Percentiles rank a stretch among this genome's conserved stretches.
Evolutionary conservation across 257 asterid genomes (phyloP).

Genomic region (Schizonepeta tenuifolia): DNA sequence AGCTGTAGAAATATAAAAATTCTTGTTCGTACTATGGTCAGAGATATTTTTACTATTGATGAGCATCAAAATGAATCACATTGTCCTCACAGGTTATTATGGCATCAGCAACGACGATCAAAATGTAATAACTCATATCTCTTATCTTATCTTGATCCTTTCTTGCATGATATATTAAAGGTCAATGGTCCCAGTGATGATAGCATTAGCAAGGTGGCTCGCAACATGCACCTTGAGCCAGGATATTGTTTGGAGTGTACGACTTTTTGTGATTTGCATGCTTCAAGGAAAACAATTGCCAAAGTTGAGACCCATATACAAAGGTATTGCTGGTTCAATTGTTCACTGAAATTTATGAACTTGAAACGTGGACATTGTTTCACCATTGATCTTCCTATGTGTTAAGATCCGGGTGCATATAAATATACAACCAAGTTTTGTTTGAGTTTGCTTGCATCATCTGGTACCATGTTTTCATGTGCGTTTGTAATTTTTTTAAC

Average conservation of each 20-base stretch:
- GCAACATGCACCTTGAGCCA: constrained; percentile 47
- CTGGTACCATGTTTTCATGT: background rate
- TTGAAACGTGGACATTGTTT: background rate
- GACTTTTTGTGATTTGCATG: constrained; percentile 59
- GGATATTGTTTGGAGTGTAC: constrained; percentile 71
- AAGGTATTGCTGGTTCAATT: constrained; percentile 51
- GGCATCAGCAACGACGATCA: constrained; percentile 10
- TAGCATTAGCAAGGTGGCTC: constrained; percentile 47
- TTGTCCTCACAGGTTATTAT: constrained; percentile 16
- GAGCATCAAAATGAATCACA: constrained; percentile 10
- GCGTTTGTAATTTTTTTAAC: background rate
- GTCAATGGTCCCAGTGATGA: constrained; percentile 39
- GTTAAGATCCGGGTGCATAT: constrained; percentile 1
- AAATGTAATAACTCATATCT: background rate
- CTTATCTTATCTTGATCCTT: constrained; percentile 14
- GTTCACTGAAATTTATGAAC: constrained; percentile 6
- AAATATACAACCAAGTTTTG: background rate
- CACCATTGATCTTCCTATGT: background rate
- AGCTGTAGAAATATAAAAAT: background rate
- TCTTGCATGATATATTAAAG: constrained; percentile 37
- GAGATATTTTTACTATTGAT: background rate
- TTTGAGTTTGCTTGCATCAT: constrained; percentile 16
- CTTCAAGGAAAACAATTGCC: constrained; percentile 46
- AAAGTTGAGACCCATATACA: constrained; percentile 50
- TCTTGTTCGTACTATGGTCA: constrained; percentile 3